phyloP scores from a whole-genome alignment of 495 filamentous ascomycete species.

The Daldinia vernicosa region DNA sequence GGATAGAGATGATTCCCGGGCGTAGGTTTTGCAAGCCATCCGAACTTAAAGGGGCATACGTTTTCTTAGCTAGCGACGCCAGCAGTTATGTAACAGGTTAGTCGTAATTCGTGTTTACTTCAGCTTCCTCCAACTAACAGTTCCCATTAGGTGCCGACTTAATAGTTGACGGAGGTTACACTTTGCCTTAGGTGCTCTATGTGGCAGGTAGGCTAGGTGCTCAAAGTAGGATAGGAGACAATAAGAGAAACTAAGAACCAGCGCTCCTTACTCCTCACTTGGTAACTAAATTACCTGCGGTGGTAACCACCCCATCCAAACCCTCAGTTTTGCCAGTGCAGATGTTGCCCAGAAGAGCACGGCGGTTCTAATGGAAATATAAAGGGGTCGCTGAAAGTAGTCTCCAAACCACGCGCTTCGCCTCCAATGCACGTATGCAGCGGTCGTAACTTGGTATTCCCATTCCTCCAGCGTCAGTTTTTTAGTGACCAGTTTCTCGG shows the following conservation, averaged over 20 bases:
- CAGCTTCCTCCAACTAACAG: background rate
- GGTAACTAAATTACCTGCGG: background rate
- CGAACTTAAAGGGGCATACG: slow-evolving; percentile 75
- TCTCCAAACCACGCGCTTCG: background rate
- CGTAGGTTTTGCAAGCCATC: slow-evolving; percentile 60
- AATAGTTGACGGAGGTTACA: slow-evolving; percentile 57
- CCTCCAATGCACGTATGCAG: background rate
- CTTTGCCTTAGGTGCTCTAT: slow-evolving; percentile 46
- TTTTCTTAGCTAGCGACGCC: slow-evolving; percentile 70
- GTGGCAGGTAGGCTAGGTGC: background rate
- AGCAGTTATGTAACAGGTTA: slow-evolving; percentile 51
- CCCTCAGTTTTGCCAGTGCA: background rate
- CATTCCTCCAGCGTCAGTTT: background rate
- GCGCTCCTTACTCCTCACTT: no score
- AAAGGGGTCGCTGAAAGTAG: background rate
- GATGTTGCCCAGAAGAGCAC: background rate
- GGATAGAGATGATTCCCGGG: slow-evolving; percentile 41
- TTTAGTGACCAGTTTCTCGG: background rate
- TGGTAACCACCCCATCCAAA: background rate
- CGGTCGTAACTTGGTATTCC: background rate
- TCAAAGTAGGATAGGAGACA: background rate
- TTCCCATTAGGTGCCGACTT: slow-evolving; percentile 30
- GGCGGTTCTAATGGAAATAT: background rate
- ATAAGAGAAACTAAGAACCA: background rate
- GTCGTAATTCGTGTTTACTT: background rate